Base-by-base conservation (phyloP, 495 filamentous ascomycete species). In the Talaromyces borbonicus region DNA sequence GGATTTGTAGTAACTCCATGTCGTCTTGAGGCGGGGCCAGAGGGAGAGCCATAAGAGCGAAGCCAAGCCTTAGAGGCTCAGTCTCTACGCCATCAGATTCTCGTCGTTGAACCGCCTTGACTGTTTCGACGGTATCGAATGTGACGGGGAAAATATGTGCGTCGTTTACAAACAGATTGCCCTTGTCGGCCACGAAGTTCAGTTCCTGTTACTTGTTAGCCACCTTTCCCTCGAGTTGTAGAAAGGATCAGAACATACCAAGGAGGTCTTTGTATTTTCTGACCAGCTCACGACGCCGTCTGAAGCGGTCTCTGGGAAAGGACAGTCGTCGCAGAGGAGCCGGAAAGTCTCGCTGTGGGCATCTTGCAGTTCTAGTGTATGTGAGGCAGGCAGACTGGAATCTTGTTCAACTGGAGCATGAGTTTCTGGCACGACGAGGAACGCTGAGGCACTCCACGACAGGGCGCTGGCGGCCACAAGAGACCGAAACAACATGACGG, bases 91-190 rank as follows among this genome's bases (percentile, higher is more conserved):
- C 62, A 51, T 71, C 63, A 22, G 52, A 46, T 4, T 59, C 51
- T 18, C 58, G 56, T 25, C 56, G 55, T 48, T 70, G 64, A 20
- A 66, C 53, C 20, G 61, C 65, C 15, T 52, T 55, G 38, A 72
- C 60, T 16, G 15, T 47, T 26, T 35, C 37, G 9, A 60, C 55
- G 19, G 33, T 50, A 8, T 65, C 59, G 22, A 59, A 58, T 18
- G 57, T 49, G 15, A 67, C 62, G 43, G 72, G 73, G 62, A 74
- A 75, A 47, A 77, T 71, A 33, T 66, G 67, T 12, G 58, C 61
- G 35, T 59, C 69, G 54, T 77, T 77, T 52, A 71, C 63, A 42
- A 61, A 55, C 27, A 77, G 54, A 20, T 56, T 47, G 49, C 64
- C 65, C 39, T 68, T 59, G 23, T 69, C 61, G 19, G 66, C 53